Evolutionary conservation across 768 basidiomycete genomes (phyloP), one percentile per base, ranked within the genome.

Genomic region (Pleurotus giganteus): DNA sequence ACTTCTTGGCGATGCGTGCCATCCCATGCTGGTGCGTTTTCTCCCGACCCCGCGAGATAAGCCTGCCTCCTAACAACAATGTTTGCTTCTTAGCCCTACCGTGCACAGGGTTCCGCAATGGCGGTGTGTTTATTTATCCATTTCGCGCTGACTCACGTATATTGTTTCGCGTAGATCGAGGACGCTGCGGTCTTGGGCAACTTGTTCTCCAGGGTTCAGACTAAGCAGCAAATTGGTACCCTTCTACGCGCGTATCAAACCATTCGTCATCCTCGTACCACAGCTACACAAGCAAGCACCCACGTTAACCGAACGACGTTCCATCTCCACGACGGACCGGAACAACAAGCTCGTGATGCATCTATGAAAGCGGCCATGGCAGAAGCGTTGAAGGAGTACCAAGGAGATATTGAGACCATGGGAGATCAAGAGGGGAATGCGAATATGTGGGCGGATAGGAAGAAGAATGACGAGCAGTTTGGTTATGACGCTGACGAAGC

Each of bases 371-470:
- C 34, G 1, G 79, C 78, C 44, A 83, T 80, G 80, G 71, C 70
- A 36, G 62, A 59, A 1, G 75, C 73, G 49, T 54, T 78, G 54
- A 52, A 62, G 41, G 61, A 63, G 54, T 68, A 52, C 21, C 47
- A 56, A 2, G 61, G 63, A 46, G 50, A 63, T 58, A 26, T 51
- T 9, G 21, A 41, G 60, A 56, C 27, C 24, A 45, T 57, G 50
- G 37, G 47, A 32, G 44, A 53, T 43, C 52, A 26, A 13, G 67
- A 63, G 24, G 76, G 75, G 13, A 65, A 64, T 59, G 70, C 72
- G 54, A 84, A 84, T 56, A 74, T 80, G 58, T 83, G 82, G 80
- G 82, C 79, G 3, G 83, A 86, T 61, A 72, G 71, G 60, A 65
- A 61, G 50, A 82, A 80, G 71, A 80, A 65, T 45, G 60, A 37